Base-by-base conservation (phyloP, 75 land plant species). In the Ceratopteris richardii region DNA sequence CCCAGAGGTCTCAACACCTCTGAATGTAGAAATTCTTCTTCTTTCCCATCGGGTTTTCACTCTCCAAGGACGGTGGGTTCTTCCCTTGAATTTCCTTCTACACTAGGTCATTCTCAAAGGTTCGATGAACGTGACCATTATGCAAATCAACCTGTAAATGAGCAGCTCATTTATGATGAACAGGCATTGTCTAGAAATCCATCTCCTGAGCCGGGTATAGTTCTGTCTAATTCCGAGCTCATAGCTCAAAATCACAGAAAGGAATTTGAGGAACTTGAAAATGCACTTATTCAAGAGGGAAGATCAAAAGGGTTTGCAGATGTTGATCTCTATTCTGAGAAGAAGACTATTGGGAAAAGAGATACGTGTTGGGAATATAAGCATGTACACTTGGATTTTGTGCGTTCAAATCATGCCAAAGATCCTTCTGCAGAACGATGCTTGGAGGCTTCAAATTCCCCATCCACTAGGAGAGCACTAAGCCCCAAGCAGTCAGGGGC, bases 181-280 rank as follows among this genome's bases (percentile, higher is more conserved):
- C 48, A 46, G n/a, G 21, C 48, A 17, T 20, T 46, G 48, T 17
- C 48, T n/a, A 17, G 21, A n/a, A 20, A 46, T 14, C n/a, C 21
- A 5, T 46, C 21, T 7, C 21, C 48, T 17, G 48, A 46, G 48
- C 48, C 48, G 3, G 48, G 48, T 4, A 20, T 17, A 46, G 48
- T 20, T 20, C 14, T 46, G 17, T n/a, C 48, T 46, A 46, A 17
- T 14, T 46, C 48, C n/a, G 14, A 46, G 14, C 21, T 46, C 21
- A 46, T 46, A 17, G n/a, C 48, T 3, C 21, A 46, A 17, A 46
- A 46, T 46, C 48, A 46, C 48, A 46, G 17, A 17, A 20, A 20
- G 21, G 48, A 46, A 20, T 46, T 46, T 46, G 48, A 46, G 21
- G 48, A 46, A n/a, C n/a, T 46, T n/a, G 48, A 46, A 46, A 46